Conservation (phyloP, 208 protist genomes). For the Spongospora subterranea region DNA sequence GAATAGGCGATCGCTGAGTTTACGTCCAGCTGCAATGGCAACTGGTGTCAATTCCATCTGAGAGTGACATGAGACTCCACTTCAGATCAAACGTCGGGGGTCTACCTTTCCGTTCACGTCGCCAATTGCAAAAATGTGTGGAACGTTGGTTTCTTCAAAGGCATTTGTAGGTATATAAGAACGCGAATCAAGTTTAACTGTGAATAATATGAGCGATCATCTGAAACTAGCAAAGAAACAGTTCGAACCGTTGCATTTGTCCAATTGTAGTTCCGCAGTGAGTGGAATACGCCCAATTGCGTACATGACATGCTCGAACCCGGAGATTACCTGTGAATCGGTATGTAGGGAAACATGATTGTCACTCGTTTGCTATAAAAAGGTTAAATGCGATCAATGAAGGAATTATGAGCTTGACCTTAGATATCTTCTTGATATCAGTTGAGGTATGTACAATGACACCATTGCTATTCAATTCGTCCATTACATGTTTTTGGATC, state of each 20-base stretch:
- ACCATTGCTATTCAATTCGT: constrained; percentile 68
- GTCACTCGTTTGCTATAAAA: too few species aligned
- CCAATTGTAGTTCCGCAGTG: constrained; percentile 65
- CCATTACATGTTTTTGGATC: constrained; percentile 65
- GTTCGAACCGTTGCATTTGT: constrained; percentile 64
- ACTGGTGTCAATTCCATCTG: constrained; percentile 76
- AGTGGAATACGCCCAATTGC: constrained; percentile 73
- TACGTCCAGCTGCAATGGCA: constrained; percentile 77
- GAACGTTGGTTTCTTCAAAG: constrained; percentile 28
- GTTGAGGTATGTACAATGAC: constrained; percentile 54
- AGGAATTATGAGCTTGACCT: neutral
- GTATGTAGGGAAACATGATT: neutral
- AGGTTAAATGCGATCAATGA: neutral
- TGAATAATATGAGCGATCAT: neutral
- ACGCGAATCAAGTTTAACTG: neutral
- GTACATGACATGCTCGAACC: constrained; percentile 69
- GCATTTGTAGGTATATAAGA: constrained; percentile 14
- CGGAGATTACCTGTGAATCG: constrained; percentile 24
- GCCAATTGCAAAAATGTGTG: constrained; percentile 25
- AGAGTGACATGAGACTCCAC: neutral
- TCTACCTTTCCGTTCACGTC: constrained; percentile 35
- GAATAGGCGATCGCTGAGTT: constrained; percentile 76
- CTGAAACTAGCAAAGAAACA: constrained; percentile 15
- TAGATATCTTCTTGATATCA: neutral
- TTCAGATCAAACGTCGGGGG: neutral